phyloP scores from a whole-genome alignment of 2,329 filamentous ascomycete species.

The Talaromyces sp. region DNA sequence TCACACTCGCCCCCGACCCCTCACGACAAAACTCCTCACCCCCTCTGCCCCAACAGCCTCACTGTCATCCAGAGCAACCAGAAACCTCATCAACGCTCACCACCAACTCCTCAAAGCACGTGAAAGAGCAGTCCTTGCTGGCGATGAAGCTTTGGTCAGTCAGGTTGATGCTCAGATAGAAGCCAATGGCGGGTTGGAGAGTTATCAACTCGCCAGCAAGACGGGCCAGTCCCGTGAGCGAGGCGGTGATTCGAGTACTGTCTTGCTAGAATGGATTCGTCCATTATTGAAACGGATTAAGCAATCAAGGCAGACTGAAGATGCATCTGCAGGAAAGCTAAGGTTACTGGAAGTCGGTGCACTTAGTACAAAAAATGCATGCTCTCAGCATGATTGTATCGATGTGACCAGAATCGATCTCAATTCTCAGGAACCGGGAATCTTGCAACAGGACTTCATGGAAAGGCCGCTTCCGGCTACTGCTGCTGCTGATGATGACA shows the following conservation, averaged over 20 bases:
- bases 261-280: slow-evolving; percentile 58
- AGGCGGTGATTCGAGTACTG: slow-evolving; percentile 61
- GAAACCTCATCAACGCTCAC: slow-evolving; percentile 57
- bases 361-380: slow-evolving; percentile 78
- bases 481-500: slow-evolving; percentile 29
- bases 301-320: slow-evolving; percentile 19
- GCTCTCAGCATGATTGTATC: slow-evolving; percentile 68
- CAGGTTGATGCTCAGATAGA: slow-evolving; percentile 51
- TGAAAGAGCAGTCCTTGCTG: slow-evolving; percentile 49
- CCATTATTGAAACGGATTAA: slow-evolving; percentile 26
- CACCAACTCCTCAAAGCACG: slow-evolving; percentile 58
- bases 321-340: slow-evolving; percentile 34
- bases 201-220: slow-evolving; percentile 61
- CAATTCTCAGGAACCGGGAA: slow-evolving; percentile 74
- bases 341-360: slow-evolving; percentile 86
- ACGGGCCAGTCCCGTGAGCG: slow-evolving; percentile 58
- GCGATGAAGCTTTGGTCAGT: slow-evolving; percentile 40
- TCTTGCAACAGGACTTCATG: slow-evolving; percentile 93
- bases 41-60: slow-evolving; percentile 22
- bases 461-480: slow-evolving; percentile 65
- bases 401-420: slow-evolving; percentile 82
- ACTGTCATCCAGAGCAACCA: slow-evolving; percentile 56
- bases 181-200: slow-evolving; percentile 56
- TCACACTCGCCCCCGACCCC: slow-evolving; percentile 45
- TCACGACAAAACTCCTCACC: slow-evolving; percentile 28